Percentiles rank a stretch among this genome's conserved stretches.
Evolutionary conservation across 495 filamentous ascomycete species (phyloP).

Genomic region (Talaromyces proteolyticus): DNA sequence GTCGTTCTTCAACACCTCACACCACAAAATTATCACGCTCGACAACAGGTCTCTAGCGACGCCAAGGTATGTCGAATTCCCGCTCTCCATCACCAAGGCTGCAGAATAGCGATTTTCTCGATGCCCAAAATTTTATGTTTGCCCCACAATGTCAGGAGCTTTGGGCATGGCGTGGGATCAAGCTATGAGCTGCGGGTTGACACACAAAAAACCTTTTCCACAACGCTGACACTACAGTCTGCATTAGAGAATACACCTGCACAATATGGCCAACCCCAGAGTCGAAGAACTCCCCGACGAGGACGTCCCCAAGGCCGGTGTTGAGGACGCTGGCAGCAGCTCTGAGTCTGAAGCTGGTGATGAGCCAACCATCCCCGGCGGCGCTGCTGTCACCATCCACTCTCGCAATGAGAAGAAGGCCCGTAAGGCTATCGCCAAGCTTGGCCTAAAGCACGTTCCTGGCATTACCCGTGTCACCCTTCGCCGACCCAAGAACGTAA

Average conservation of each 20-base stretch:
- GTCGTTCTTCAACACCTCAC: constrained; percentile 30
- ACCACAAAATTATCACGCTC: constrained; percentile 33
- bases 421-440: constrained; percentile 95
- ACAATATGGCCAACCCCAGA: constrained; percentile 91
- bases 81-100: not conserved
- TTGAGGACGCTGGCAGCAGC: constrained; percentile 75
- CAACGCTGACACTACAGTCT: not conserved
- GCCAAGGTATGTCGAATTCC: constrained; percentile 32
- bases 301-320: constrained; percentile 59
- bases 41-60: constrained; percentile 30
- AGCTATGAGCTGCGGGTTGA: not conserved
- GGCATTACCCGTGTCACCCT: constrained; percentile 98
- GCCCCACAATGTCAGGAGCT: not conserved
- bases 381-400: constrained; percentile 84
- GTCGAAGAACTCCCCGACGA: constrained; percentile 97
- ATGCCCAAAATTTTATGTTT: not conserved
- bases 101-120: not conserved
- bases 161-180: not conserved
- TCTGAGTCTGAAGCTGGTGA: constrained; percentile 73
- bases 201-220: no score
- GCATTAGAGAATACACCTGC: no score
- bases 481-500: constrained; percentile 94
- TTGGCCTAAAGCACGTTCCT: constrained; percentile 90
- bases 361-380: constrained; percentile 70
- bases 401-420: constrained; percentile 99